Evolutionary conservation across 352 stramenopile species (phyloP), one percentile per base, ranked within the genome.

Genomic region (Phytophthora fragariae): DNA sequence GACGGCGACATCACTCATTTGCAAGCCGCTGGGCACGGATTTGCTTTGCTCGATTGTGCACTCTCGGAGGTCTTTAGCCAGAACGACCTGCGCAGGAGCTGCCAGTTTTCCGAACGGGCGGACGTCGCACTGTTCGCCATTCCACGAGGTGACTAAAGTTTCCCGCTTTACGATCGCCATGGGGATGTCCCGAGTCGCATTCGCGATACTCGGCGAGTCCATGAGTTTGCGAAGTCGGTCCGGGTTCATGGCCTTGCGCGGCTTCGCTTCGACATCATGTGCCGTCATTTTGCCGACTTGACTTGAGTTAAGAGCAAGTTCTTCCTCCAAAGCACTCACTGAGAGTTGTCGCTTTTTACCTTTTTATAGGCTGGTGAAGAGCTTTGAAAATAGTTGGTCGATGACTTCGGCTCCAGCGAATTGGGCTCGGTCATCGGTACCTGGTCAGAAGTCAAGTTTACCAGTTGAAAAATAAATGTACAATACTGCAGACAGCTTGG

Each of bases 221-320:
- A 92, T 84, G 37, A 92, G 75, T 55, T 88, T 86, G n/a, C 69
- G 83, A 24, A 92, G 74, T 24, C 85, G 71, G n/a, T 77, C 72
- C 1, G 83, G 85, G 39, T 92, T 75, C 62, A 90, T 78, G 11
- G 85, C 80, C 59, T 76, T 80, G 10, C 58, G 49, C 19, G 68
- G 59, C 52, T 76, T 85, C n/a, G 41, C 37, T 52, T 74, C 72
- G 29, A 64, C 41, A 63, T 65, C 59, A 21, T 62, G 31, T 6
- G 31, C 49, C 24, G 52, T 69, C 63, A 73, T 78, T 24, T 10
- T 60, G 29, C 39, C 12, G 39, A 14, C 17, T 46, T 4, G 39
- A 46, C 29, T 31, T 31, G 12, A 46, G 39, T 7, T n/a, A 46
- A 3, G 11, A n/a, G 39, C 39, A 6, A 46, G 37, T 46, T 46